Conservation (phyloP, 768 basidiomycete species). For the Leccinum subgranulosum region DNA sequence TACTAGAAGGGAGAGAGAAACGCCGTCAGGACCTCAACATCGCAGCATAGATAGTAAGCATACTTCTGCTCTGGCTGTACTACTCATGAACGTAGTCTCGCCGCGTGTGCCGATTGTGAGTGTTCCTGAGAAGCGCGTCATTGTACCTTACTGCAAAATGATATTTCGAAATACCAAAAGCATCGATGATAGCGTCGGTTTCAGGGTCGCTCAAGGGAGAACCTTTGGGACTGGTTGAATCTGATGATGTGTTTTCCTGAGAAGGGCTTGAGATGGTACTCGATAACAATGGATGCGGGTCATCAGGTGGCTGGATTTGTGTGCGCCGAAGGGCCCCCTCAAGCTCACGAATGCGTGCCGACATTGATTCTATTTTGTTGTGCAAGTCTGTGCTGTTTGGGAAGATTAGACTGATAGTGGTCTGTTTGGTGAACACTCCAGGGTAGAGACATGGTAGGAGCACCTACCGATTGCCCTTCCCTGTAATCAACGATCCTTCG, state of each 20-base stretch:
- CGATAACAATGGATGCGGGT: slow-evolving; percentile 48
- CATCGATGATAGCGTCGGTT: slow-evolving; percentile 46
- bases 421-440: not conserved
- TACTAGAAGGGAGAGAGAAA: slow-evolving; percentile 36
- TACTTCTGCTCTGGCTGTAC: slow-evolving; percentile 69
- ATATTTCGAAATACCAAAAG: slow-evolving; percentile 39
- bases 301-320: slow-evolving; percentile 46
- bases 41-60: slow-evolving; percentile 12
- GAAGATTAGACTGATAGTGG: slow-evolving; percentile 45
- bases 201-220: slow-evolving; percentile 25
- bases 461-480: slow-evolving; percentile 55
- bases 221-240: slow-evolving; percentile 7
- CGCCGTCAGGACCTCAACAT: not conserved
- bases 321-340: slow-evolving; percentile 54
- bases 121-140: slow-evolving; percentile 41
- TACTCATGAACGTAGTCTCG: slow-evolving; percentile 56
- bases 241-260: slow-evolving; percentile 25
- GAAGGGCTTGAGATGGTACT: slow-evolving; percentile 25
- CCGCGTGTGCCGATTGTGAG: slow-evolving; percentile 54
- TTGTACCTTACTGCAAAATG: not conserved
- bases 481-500: slow-evolving; percentile 52
- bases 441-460: not conserved
- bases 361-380: slow-evolving; percentile 54
- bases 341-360: slow-evolving; percentile 55
- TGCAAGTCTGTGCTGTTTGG: slow-evolving; percentile 72